Evolutionary conservation across 2,329 filamentous ascomycete species (phyloP).

Genomic region (Pseudophaeomoniella oleicola): DNA sequence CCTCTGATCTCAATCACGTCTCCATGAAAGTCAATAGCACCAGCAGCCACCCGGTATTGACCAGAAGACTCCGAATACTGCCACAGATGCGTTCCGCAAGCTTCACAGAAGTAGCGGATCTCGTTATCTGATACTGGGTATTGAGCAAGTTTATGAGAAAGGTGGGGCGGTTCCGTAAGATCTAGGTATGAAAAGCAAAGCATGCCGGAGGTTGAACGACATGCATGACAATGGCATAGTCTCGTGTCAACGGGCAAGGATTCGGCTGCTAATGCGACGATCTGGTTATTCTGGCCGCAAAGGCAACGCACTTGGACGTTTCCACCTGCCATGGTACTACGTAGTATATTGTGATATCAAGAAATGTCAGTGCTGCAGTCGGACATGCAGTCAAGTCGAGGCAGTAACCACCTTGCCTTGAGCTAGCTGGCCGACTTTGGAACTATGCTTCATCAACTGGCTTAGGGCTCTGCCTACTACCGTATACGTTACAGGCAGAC

Average conservation of each 20-base stretch:
- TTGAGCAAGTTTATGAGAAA: conserved; percentile 21
- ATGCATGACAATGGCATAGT: conserved; percentile 39
- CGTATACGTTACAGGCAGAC: too few relatives aligned
- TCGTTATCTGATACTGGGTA: conserved; percentile 29
- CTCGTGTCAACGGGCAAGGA: conserved; percentile 6
- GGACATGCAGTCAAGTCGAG: too few relatives aligned
- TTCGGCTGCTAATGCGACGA: conserved; percentile 5
- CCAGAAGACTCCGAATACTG: conserved; percentile 8
- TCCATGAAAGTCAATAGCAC: conserved; percentile 6
- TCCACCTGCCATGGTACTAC: too few relatives aligned
- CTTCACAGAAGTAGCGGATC: conserved; percentile 13
- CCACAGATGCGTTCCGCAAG: conserved; percentile 9
- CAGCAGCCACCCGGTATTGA: conserved; percentile 3
- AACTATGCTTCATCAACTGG: too few relatives aligned
- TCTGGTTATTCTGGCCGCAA: conserved; percentile 8
- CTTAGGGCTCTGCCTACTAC: too few relatives aligned
- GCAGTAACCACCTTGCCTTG: too few relatives aligned
- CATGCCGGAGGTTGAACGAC: conserved; percentile 33
- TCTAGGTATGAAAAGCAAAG: conserved; percentile 29
- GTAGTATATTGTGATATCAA: too few relatives aligned
- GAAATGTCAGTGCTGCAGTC: too few relatives aligned
- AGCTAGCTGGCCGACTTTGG: too few relatives aligned
- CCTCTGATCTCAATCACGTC: conserved; percentile 9
- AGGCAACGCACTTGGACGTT: conserved; percentile 8
- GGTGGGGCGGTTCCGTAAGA: conserved; percentile 20